phyloP scores from a whole-genome alignment of 1,284 basidiomycete species.

The Xerocomus cyaneibrunnescens region DNA sequence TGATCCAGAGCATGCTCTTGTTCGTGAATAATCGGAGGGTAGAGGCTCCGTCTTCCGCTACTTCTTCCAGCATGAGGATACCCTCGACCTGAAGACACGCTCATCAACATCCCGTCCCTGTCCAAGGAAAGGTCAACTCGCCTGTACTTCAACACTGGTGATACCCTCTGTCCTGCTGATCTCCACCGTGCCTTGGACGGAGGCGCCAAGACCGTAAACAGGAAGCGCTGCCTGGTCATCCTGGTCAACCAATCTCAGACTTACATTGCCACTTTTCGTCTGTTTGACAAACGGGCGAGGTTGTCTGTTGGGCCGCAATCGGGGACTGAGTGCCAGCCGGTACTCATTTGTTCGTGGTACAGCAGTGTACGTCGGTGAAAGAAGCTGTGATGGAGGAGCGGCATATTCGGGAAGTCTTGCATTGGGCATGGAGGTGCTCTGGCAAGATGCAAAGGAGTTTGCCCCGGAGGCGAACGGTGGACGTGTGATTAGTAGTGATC shows the following conservation, averaged over 20 bases:
- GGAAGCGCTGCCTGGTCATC: conserved; percentile 50
- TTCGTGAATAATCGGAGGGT: conserved; percentile 52
- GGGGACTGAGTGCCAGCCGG: conserved; percentile 50
- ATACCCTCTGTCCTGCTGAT: conserved; percentile 56
- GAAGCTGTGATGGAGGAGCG: conserved; percentile 30
- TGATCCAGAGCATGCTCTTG: conserved; percentile 56
- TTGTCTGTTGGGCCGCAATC: conserved; percentile 40
- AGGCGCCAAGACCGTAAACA: conserved; percentile 52
- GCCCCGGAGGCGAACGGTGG: conserved; percentile 2
- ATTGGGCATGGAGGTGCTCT: conserved; percentile 41
- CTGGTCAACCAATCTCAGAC: conserved; percentile 53
- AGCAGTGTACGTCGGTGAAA: conserved; percentile 45
- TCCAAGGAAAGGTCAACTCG: conserved; percentile 17
- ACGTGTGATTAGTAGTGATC: conserved; percentile 28
- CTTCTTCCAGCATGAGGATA: conserved; percentile 55
- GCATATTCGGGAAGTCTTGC: conserved; percentile 45
- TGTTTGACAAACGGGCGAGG: conserved; percentile 59
- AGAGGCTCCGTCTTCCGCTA: conserved; percentile 61
- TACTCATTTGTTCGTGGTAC: conserved; percentile 52
- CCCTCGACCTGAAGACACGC: conserved; percentile 54
- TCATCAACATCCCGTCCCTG: conserved; percentile 15
- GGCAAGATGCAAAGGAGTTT: conserved; percentile 15
- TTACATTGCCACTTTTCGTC: conserved; percentile 52
- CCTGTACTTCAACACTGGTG: conserved; percentile 63
- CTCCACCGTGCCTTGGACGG: conserved; percentile 58